These are phyloP conservation scores for Sistotremastrum niveocremeum DNA, from an alignment of 768 basidiomycete genomes.

Conservation along the genomic window DNA sequence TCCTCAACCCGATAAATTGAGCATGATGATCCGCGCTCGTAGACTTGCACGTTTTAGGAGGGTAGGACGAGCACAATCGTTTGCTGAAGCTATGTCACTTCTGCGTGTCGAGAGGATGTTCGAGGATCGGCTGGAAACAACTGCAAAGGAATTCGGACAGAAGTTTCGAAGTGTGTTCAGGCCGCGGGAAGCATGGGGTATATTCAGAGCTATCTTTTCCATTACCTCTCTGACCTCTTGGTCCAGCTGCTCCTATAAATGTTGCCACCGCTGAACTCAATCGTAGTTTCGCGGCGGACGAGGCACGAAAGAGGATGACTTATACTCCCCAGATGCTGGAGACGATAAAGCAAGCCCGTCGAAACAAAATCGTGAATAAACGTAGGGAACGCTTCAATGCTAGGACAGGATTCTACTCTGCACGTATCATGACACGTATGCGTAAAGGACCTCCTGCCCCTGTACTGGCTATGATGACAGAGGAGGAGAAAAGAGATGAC, in stretches of 20 bases:
- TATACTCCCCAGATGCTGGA: constrained; percentile 36
- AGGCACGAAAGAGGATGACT: constrained; percentile 26
- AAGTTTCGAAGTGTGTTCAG: constrained; percentile 14
- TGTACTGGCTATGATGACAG: constrained; percentile 37
- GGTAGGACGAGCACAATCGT: constrained; percentile 18
- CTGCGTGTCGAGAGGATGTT: constrained; percentile 25
- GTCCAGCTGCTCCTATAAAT: constrained; percentile 25
- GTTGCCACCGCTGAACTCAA: constrained; percentile 19
- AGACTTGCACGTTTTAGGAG: constrained; percentile 32
- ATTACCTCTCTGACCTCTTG: not conserved
- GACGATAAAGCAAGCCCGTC: constrained; percentile 40
- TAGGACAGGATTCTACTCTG: constrained; percentile 45
- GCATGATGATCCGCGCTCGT: constrained; percentile 51
- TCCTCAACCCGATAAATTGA: constrained; percentile 63
- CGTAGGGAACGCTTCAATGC: constrained; percentile 49
- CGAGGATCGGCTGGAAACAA: constrained; percentile 16
- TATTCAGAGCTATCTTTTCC: not conserved
- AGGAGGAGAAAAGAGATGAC: constrained; percentile 33
- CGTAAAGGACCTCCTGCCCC: constrained; percentile 52
- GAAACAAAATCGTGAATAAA: constrained; percentile 49
- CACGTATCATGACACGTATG: constrained; percentile 31
- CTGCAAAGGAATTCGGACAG: constrained; percentile 1
- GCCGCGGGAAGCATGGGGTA: constrained; percentile 29
- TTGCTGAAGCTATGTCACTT: constrained; percentile 22
- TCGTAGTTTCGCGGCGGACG: constrained; percentile 25